Conservation (phyloP, 2,329 filamentous ascomycete genomes). For the Tolypocladium cylindrosporum region DNA sequence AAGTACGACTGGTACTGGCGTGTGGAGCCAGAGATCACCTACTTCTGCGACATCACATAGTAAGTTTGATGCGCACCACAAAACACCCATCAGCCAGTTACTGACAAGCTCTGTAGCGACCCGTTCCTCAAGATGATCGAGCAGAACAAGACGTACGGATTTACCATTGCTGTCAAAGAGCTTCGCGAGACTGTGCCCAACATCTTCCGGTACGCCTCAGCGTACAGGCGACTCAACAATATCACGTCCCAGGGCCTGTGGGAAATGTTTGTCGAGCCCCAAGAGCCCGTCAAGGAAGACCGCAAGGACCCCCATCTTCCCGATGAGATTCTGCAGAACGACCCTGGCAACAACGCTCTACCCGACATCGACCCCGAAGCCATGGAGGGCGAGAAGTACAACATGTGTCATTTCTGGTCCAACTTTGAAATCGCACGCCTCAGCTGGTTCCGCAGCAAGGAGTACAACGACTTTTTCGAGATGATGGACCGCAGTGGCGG, state of each 20-base stretch:
- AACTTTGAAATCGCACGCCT: slow-evolving; percentile 97
- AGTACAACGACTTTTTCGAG: slow-evolving; percentile 95
- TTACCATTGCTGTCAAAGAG: slow-evolving; percentile 98
- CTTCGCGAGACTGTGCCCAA: slow-evolving; percentile 96
- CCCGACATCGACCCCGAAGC: slow-evolving; percentile 79
- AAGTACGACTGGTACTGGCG: slow-evolving; percentile 99
- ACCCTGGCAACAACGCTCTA: slow-evolving; percentile 60
- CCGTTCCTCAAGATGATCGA: slow-evolving; percentile 94
- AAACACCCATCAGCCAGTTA: not conserved
- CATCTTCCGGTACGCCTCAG: slow-evolving; percentile 97
- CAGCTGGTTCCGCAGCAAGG: slow-evolving; percentile 93
- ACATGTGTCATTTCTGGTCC: slow-evolving; percentile 99
- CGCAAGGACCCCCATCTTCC: slow-evolving; percentile 59
- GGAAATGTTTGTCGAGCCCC: slow-evolving; percentile 94
- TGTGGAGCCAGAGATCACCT: slow-evolving; percentile 97
- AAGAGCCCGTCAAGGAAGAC: slow-evolving; percentile 52
- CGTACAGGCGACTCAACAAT: slow-evolving; percentile 89
- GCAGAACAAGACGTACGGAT: slow-evolving; percentile 94
- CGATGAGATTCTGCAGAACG: slow-evolving; percentile 70
- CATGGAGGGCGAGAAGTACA: slow-evolving; percentile 97
- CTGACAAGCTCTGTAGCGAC: slow-evolving; percentile 45
- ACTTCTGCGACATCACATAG: slow-evolving; percentile 99
- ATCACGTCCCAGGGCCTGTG: slow-evolving; percentile 85
- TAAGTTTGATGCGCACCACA: slow-evolving; percentile 26
- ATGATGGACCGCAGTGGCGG: slow-evolving; percentile 98